These are phyloP conservation scores for Kodamaea derodonti DNA, from an alignment of 1,139 yeast species.

Conservation along the genomic window DNA sequence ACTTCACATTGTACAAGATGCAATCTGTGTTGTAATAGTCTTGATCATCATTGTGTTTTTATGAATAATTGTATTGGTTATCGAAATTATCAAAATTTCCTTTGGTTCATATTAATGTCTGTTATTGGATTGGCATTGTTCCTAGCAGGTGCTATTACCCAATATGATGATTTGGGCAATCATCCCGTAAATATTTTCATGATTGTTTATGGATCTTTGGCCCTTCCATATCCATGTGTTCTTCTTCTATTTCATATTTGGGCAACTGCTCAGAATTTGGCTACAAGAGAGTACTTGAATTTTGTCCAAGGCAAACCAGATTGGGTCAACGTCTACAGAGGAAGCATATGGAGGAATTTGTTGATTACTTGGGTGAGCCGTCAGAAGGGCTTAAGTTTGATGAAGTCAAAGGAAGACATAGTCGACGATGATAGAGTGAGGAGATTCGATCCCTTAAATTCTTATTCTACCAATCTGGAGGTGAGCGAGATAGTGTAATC, in stretches of 20 bases:
- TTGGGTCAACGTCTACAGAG: slow-evolving; percentile 40
- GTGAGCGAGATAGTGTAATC: too few species aligned
- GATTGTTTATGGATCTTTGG: slow-evolving; percentile 41
- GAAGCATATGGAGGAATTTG: slow-evolving; percentile 37
- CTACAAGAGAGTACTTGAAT: slow-evolving; percentile 66
- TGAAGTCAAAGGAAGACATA: slow-evolving; percentile 30
- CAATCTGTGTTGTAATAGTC: slow-evolving; percentile 41
- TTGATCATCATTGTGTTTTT: slow-evolving; percentile 42
- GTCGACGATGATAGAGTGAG: slow-evolving; percentile 45
- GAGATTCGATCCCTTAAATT: slow-evolving; percentile 13
- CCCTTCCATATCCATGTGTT: slow-evolving; percentile 50
- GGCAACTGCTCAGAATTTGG: slow-evolving; percentile 55
- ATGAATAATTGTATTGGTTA: slow-evolving; percentile 41
- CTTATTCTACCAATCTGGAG: too few species aligned
- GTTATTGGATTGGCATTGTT: slow-evolving; percentile 19
- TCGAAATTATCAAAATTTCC: slow-evolving; percentile 32
- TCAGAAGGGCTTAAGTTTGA: slow-evolving; percentile 42
- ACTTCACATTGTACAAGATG: slow-evolving; percentile 43
- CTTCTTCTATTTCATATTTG: slow-evolving; percentile 52
- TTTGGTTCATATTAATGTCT: slow-evolving; percentile 35
- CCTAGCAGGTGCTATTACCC: slow-evolving; percentile 23
- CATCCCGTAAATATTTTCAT: slow-evolving; percentile 48
- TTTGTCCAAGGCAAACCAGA: slow-evolving; percentile 22
- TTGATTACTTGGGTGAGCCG: slow-evolving; percentile 46
- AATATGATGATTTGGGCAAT: slow-evolving; percentile 12